Conservation (phyloP, 306 rosid genomes). For the Clitoria ternatea region DNA sequence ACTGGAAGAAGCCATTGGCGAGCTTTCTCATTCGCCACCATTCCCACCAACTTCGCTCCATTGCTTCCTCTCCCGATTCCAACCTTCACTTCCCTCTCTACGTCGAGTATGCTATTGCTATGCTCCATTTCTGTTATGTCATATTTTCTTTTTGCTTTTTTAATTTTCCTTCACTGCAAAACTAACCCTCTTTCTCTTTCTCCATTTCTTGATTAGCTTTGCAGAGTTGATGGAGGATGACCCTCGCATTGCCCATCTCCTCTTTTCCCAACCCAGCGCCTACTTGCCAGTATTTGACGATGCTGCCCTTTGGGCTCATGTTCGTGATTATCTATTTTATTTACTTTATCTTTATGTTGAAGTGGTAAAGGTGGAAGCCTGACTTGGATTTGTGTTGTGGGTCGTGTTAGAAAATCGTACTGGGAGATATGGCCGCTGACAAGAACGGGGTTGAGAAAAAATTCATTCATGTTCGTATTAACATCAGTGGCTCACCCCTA, state of each 20-base stretch:
- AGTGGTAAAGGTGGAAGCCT: background rate
- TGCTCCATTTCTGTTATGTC: no score
- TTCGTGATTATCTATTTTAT: background rate
- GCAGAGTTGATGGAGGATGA: conserved; percentile 72
- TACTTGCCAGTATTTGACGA: conserved; percentile 66
- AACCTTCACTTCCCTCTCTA: conserved; percentile 70
- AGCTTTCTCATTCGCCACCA: conserved; percentile 48
- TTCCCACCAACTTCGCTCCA: conserved; percentile 56
- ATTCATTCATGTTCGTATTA: conserved; percentile 69
- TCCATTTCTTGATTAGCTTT: conserved; percentile 31
- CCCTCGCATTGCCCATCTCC: conserved; percentile 51
- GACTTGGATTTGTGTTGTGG: conserved; percentile 19
- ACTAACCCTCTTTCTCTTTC: background rate
- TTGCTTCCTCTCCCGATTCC: conserved; percentile 55
- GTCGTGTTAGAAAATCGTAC: conserved; percentile 42
- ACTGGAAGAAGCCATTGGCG: conserved; percentile 40
- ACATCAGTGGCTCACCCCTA: conserved; percentile 70
- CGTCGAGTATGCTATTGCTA: conserved; percentile 40
- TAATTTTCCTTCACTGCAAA: background rate
- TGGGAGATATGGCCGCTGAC: conserved; percentile 47
- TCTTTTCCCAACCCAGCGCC: conserved; percentile 57
- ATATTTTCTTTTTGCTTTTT: background rate
- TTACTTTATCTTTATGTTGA: background rate
- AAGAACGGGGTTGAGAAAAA: conserved; percentile 44
- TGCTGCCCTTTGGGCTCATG: conserved; percentile 83